These are phyloP conservation scores for Closterium sp. DNA, from an alignment of 139 green algal species.

Conservation along the genomic window DNA sequence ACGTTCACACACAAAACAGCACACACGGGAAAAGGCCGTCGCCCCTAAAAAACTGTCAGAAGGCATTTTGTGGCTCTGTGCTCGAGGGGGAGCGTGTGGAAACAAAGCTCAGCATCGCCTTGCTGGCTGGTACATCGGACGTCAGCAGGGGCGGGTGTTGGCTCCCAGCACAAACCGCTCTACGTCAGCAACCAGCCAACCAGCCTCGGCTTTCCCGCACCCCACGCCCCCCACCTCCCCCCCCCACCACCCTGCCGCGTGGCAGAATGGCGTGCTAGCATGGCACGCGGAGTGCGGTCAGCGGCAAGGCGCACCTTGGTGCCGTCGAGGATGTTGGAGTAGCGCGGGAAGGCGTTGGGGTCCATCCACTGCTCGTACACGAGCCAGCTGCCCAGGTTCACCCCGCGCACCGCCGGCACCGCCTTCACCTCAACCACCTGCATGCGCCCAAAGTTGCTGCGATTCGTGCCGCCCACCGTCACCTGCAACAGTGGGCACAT, in stretches of 20 bases:
- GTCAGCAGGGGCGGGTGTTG: neutral
- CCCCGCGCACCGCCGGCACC: constrained; percentile 12
- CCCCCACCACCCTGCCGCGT: no score
- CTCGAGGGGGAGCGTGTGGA: neutral
- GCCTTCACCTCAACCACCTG: neutral
- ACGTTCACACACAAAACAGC: neutral
- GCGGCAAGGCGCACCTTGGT: no score
- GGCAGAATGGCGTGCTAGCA: neutral
- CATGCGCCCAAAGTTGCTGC: neutral
- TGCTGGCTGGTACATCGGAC: neutral
- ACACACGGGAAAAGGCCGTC: neutral
- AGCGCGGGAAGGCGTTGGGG: neutral
- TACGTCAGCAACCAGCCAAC: neutral
- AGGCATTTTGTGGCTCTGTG: no score
- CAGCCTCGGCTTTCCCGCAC: no score
- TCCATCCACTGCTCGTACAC: constrained; percentile 34
- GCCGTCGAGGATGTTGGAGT: constrained; percentile 22
- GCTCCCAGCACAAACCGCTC: neutral
- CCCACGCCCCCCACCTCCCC: no score
- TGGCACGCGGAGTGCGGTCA: neutral
- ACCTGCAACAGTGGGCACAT: neutral
- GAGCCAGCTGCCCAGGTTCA: constrained; percentile 33
- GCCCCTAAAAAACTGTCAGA: no score
- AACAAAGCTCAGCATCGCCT: neutral
- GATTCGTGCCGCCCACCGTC: neutral